Evolutionary conservation across 345 rosid genomes (phyloP), one percentile per base, ranked within the genome.

Genomic region (Brassica juncea): DNA sequence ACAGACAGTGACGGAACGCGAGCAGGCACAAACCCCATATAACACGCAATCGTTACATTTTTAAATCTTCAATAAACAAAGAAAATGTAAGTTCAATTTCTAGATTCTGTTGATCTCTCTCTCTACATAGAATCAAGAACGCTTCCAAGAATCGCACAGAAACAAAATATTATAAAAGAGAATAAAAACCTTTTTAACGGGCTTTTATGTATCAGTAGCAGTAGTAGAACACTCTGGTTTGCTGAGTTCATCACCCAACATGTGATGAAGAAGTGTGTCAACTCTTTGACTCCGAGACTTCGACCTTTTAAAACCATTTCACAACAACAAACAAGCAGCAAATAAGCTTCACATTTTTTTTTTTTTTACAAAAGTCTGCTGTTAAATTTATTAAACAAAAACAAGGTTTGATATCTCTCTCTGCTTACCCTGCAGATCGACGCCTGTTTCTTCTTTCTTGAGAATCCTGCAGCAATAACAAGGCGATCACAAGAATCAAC

Each of bases 271-370:
- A 78, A 95, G 99, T 32, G 79, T 57, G 80, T 95, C 97, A 54
- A 95, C 88, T 85, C 97, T 90, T 42, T 90, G 97, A 84, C 99
- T 91, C 57, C 94, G 86, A 66, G 89, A 82, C 86, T 93, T 95
- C 21, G 97, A 70, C 81, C 99, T 95, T 89, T 91, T 31, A n/a
- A 71, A 71, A 76, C 37, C 63, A 74, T 62, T 37, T 14, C 61
- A 72, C 14, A 52, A 68, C 35, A 79, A 70, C 59, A 57, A 15
- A 54, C 27, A 54, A 0, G 10, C 1, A 34, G 7, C 4, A 57
- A 37, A 61, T 1, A 74, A 73, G 1, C 55, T 32, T 58, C 54
- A 35, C 70, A 19, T 60, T 47, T 76, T 25, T 23, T 0, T 35
- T 21, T 23, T 23, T 23, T 23, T 23, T 23, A 23, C 25, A 30